Evolutionary conservation across 768 basidiomycete genomes (phyloP).

Genomic region (Termitomyces sp.): DNA sequence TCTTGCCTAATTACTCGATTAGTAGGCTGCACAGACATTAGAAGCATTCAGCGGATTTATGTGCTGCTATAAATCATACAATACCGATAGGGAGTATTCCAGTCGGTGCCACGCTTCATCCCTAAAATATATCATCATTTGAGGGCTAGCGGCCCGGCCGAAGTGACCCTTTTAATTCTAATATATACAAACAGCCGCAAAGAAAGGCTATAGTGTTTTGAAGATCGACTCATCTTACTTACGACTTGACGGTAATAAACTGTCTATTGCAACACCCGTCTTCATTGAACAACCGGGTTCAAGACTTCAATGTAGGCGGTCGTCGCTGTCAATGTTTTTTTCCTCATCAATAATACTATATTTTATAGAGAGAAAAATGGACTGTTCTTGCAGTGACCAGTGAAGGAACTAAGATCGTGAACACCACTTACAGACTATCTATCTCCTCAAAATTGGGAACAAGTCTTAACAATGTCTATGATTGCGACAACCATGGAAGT

Average conservation of each 20-base stretch:
- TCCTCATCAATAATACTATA: not conserved
- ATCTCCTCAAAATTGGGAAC: not conserved
- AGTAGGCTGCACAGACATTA: not conserved
- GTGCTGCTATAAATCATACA: not conserved
- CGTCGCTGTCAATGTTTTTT: not conserved
- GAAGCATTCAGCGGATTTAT: not conserved
- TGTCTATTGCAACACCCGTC: too few relatives aligned
- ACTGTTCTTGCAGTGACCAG: not conserved
- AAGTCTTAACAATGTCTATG: conserved; percentile 1
- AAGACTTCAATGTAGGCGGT: not conserved
- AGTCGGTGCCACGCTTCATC: not conserved
- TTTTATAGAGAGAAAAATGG: not conserved
- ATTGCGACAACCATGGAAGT: conserved; percentile 35
- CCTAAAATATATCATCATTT: not conserved
- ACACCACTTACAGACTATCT: not conserved
- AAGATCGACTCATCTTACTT: not conserved
- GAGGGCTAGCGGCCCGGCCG: not conserved
- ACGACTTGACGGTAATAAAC: not conserved
- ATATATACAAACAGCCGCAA: not conserved
- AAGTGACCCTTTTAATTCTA: not conserved
- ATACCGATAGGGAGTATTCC: not conserved
- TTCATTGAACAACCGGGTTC: not conserved
- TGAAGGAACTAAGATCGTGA: not conserved
- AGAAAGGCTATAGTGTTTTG: too few relatives aligned
- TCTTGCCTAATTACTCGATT: not conserved